Evolutionary conservation across 441 rosid species (phyloP).

Genomic region (Biscutella auriculata): DNA sequence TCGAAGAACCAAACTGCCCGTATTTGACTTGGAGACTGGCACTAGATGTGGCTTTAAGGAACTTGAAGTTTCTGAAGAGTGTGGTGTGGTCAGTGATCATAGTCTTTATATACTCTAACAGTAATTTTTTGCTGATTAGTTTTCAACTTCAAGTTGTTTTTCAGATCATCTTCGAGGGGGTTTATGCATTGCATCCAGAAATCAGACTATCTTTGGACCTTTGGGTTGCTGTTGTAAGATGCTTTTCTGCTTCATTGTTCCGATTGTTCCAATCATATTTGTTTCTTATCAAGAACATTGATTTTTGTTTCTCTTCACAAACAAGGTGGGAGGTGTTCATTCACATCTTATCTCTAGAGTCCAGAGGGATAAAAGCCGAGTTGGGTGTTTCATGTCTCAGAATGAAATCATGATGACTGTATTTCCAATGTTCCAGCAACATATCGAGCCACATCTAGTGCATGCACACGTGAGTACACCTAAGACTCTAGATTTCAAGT

Average conservation of each 20-base stretch:
- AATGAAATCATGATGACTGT: conserved; percentile 96
- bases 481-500: conserved; percentile 6
- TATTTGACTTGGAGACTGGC: conserved; percentile 85
- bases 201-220: conserved; percentile 81
- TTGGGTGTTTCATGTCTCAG: conserved; percentile 85
- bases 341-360: conserved; percentile 96
- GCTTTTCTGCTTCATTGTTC: conserved; percentile 16
- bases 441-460: conserved; percentile 97
- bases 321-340: conserved; percentile 98
- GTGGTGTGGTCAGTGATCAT: conserved; percentile 75
- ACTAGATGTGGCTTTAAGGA: conserved; percentile 82
- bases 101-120: conserved; percentile 1
- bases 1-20: conserved; percentile 68
- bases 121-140: neutral
- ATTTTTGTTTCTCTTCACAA: conserved; percentile 17
- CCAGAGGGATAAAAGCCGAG: conserved; percentile 94
- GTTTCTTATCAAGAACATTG: conserved; percentile 9
- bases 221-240: conserved; percentile 97
- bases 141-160: conserved; percentile 10
- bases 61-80: conserved; percentile 88
- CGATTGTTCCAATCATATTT: neutral
- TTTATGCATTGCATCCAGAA: conserved; percentile 94
- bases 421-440: conserved; percentile 98
- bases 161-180: conserved; percentile 94
- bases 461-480: conserved; percentile 86